Percentiles rank a stretch among this genome's conserved stretches.
phyloP scores from a whole-genome alignment of 2,329 filamentous ascomycete species.

The Ceratocystis colombiana region DNA sequence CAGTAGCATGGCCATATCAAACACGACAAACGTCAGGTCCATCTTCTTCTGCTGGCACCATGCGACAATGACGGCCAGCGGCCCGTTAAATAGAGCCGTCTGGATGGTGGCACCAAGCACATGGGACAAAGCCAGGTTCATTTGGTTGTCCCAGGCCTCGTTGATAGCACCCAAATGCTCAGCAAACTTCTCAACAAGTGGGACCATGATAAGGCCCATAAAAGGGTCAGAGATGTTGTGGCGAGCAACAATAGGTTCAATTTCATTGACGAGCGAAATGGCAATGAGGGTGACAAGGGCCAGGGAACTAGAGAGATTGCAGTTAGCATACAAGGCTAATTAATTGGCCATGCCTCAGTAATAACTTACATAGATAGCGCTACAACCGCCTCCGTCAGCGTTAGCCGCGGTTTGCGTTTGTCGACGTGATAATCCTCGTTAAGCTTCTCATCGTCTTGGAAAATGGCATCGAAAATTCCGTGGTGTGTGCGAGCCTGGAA shows the following conservation, averaged over 20 bases:
- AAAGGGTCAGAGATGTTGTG: constrained; percentile 43
- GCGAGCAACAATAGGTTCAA: constrained; percentile 46
- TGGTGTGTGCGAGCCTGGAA: constrained; percentile 73
- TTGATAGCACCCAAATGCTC: constrained; percentile 78
- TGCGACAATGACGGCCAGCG: constrained; percentile 70
- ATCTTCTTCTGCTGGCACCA: constrained; percentile 65
- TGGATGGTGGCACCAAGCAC: constrained; percentile 81
- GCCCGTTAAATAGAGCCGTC: constrained; percentile 79
- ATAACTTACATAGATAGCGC: constrained; percentile 39
- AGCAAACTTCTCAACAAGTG: constrained; percentile 75
- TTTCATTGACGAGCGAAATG: constrained; percentile 62
- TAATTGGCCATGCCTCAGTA: background rate
- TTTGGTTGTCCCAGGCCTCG: constrained; percentile 73
- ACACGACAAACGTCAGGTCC: constrained; percentile 76
- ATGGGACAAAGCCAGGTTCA: constrained; percentile 78
- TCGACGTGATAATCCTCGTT: constrained; percentile 56
- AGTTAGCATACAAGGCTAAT: background rate
- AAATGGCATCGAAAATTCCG: constrained; percentile 63
- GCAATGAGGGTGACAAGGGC: constrained; percentile 63
- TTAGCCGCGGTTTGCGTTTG: constrained; percentile 55
- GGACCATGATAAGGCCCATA: constrained; percentile 64
- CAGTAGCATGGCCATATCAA: constrained; percentile 72
- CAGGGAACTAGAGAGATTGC: constrained; percentile 42
- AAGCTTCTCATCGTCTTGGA: constrained; percentile 58
- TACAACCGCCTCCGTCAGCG: constrained; percentile 60